Evolutionary conservation across 2,329 filamentous ascomycete species (phyloP).

Genomic region (Sporothrix sp.): DNA sequence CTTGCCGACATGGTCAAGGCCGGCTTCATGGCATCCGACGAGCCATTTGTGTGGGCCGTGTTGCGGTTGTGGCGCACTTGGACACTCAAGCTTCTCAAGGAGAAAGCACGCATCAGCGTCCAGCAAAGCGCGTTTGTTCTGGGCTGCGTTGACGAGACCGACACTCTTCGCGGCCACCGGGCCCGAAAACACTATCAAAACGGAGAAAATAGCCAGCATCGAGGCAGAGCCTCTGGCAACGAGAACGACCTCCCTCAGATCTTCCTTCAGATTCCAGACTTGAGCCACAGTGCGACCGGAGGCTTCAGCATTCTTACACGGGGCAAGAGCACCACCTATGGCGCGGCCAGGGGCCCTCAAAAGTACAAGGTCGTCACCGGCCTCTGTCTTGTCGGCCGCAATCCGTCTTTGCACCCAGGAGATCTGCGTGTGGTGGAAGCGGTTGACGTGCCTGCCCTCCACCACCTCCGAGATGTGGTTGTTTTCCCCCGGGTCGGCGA

Average conservation of each 20-base stretch:
- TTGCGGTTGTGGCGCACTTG: slow-evolving; percentile 79
- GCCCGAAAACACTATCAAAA: no score
- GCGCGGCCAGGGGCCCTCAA: slow-evolving; percentile 16
- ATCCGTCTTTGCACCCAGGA: slow-evolving; percentile 87
- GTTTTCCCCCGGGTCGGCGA: slow-evolving; percentile 55
- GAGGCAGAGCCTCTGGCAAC: no score
- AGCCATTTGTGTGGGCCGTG: slow-evolving; percentile 75
- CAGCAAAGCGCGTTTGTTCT: slow-evolving; percentile 79
- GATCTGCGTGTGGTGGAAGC: slow-evolving; percentile 84
- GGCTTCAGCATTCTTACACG: slow-evolving; percentile 23
- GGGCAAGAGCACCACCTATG: neutral
- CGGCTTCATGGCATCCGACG: slow-evolving; percentile 63
- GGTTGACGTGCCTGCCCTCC: slow-evolving; percentile 62
- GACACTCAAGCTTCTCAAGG: slow-evolving; percentile 82
- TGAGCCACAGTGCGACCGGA: slow-evolving; percentile 26
- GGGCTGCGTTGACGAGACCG: slow-evolving; percentile 80
- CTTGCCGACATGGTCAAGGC: slow-evolving; percentile 68
- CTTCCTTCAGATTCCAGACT: slow-evolving; percentile 69
- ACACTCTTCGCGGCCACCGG: slow-evolving; percentile 60
- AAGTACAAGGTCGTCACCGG: slow-evolving; percentile 59
- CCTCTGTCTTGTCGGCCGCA: slow-evolving; percentile 75
- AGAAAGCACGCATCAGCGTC: slow-evolving; percentile 79
- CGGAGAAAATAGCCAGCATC: no score
- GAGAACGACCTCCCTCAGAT: slow-evolving; percentile 62
- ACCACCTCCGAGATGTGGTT: slow-evolving; percentile 73